Conservation (phyloP, 306 rosid genomes). For the Citrullus mucosospermus region DNA sequence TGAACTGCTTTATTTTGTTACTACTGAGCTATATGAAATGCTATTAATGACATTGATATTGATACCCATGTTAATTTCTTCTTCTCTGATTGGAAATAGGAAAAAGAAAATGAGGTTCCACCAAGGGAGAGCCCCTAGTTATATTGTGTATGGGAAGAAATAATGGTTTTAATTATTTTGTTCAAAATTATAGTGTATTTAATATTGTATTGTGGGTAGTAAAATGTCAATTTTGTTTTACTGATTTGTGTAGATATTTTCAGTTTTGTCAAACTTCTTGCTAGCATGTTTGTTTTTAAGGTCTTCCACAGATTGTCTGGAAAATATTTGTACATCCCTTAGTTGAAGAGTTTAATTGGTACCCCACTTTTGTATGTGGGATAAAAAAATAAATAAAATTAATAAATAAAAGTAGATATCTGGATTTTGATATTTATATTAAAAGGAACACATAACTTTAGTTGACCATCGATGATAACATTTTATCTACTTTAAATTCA, state of each 20-base stretch:
- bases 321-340: no score
- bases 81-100: not conserved
- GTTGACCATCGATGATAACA: not conserved
- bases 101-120: not conserved
- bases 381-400: no score
- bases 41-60: not conserved
- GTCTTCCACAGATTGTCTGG: not conserved
- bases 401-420: not conserved
- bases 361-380: not conserved
- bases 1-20: not conserved
- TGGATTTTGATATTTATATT: not conserved
- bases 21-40: not conserved
- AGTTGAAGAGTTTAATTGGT: not conserved
- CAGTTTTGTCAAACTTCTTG: not conserved
- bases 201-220: not conserved
- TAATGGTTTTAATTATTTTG: not conserved
- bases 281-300: not conserved
- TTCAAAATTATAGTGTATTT: not conserved
- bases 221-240: not conserved
- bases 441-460: not conserved
- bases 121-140: not conserved
- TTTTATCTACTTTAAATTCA: not conserved
- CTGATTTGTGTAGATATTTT: not conserved
- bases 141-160: not conserved
- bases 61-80: not conserved